Evolutionary conservation across 75 land plant species (phyloP).

Genomic region (Azolla pinnata): DNA sequence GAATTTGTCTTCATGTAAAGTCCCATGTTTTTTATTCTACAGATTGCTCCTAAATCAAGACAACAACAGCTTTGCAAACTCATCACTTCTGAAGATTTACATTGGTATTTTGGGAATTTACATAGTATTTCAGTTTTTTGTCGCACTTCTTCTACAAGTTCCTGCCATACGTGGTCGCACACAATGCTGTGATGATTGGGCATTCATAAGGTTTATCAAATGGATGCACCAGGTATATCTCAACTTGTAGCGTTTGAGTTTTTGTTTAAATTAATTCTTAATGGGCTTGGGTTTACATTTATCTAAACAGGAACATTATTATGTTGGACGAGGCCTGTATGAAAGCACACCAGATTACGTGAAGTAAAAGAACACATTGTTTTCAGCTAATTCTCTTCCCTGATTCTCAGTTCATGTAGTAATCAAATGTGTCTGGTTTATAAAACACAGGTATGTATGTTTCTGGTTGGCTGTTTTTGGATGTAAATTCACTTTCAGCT

Average conservation of each 20-base stretch:
- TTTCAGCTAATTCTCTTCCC: not conserved
- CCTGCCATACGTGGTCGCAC: conserved; percentile 54
- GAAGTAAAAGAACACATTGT: conserved; percentile 7
- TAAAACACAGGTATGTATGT: conserved; percentile 50
- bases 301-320: conserved; percentile 29
- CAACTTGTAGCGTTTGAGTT: not conserved
- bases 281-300: not conserved
- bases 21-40: too few relatives aligned
- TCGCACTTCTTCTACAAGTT: conserved; percentile 46
- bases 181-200: conserved; percentile 43
- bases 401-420: not conserved
- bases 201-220: conserved; percentile 65
- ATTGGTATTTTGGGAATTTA: conserved; percentile 57
- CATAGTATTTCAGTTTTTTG: conserved; percentile 41
- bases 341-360: conserved; percentile 31
- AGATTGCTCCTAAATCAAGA: conserved; percentile 65
- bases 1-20: too few relatives aligned
- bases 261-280: not conserved
- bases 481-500: conserved; percentile 73
- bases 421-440: not conserved
- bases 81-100: conserved; percentile 60
- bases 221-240: conserved; percentile 83
- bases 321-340: conserved; percentile 42
- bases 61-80: conserved; percentile 19
- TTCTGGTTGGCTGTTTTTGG: conserved; percentile 75